Evolutionary conservation across 805 yeast species (phyloP).

Genomic region (Clavispora fructus): DNA sequence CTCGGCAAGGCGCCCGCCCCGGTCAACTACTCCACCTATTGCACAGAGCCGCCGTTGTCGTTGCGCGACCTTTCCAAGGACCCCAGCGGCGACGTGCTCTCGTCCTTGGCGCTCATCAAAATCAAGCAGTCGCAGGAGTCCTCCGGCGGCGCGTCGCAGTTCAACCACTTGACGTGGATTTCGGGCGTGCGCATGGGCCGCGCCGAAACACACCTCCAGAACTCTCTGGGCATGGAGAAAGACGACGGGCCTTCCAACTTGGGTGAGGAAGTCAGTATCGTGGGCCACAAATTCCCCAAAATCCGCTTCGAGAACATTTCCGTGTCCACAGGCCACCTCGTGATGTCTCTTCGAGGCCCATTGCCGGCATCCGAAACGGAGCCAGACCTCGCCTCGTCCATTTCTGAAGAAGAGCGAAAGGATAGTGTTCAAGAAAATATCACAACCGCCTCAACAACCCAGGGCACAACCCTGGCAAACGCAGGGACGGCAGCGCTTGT

Average conservation of each 20-base stretch:
- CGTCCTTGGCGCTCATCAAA: constrained; percentile 33
- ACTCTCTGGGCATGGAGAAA: constrained; percentile 11
- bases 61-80: constrained; percentile 28
- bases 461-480: background rate
- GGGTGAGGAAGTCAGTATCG: constrained; percentile 87
- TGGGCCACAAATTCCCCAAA: constrained; percentile 86
- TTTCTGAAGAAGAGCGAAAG: background rate
- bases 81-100: constrained; percentile 29
- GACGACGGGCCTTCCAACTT: constrained; percentile 51
- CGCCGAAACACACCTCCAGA: constrained; percentile 26
- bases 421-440: background rate
- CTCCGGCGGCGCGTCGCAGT: constrained; percentile 31
- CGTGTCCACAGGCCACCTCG: constrained; percentile 77
- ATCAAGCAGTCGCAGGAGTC: constrained; percentile 36
- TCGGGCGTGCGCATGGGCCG: constrained; percentile 82
- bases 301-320: constrained; percentile 81
- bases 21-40: constrained; percentile 28
- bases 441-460: background rate
- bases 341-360: constrained; percentile 70
- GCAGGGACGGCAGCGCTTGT: background rate
- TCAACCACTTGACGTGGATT: constrained; percentile 82
- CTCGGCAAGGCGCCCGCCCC: background rate
- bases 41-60: constrained; percentile 32
- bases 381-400: background rate
- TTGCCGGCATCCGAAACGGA: constrained; percentile 11